Evolutionary conservation across 495 filamentous ascomycete species (phyloP), one percentile per base, ranked within the genome.

Genomic region (Xylaria bambusicola): DNA sequence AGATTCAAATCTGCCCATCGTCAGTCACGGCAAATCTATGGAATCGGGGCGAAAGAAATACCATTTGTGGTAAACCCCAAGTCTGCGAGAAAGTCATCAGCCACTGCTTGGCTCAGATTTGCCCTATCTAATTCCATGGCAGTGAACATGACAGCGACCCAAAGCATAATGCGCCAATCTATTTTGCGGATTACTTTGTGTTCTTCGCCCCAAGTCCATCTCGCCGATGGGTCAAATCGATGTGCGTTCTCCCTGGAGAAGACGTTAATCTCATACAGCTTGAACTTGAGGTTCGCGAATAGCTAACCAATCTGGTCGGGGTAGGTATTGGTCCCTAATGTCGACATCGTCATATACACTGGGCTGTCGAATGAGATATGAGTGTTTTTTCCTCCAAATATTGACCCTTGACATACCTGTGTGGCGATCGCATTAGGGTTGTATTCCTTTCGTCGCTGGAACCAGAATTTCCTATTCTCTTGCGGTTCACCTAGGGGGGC

Each of bases 81-180:
- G 24, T 76, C 74, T 0, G 52, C 52, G 0, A 78, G 57, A 29
- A 78, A 77, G 13, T 74, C 69, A 47, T 79, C 74, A 0, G 75
- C 73, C 33, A 75, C 31, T 0, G 75, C 72, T 52, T 79, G 75
- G 24, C 52, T 2, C 6, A 77, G 64, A 70, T 93, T 95, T 20
- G 86, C 86, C 42, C 91, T 80, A 65, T 96, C 91, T 1, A 93
- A 76, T 61, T 95, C 89, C 26, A 95, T 80, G 0, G 88, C 88
- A 53, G 93, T 92, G 71, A 94, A 93, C 72, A 90, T 93, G 24
- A 93, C 67, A 62, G 89, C 92, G 5, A 84, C 84, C 75, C 86
- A 92, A 23, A 71, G 56, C 73, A 77, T 77, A 61, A 78, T 77
- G 0, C 67, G 64, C 54, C 67, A 67, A 56, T 78, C 76, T 20